phyloP scores from a whole-genome alignment of 2,329 filamentous ascomycete species.

The Phialophora macrospora region DNA sequence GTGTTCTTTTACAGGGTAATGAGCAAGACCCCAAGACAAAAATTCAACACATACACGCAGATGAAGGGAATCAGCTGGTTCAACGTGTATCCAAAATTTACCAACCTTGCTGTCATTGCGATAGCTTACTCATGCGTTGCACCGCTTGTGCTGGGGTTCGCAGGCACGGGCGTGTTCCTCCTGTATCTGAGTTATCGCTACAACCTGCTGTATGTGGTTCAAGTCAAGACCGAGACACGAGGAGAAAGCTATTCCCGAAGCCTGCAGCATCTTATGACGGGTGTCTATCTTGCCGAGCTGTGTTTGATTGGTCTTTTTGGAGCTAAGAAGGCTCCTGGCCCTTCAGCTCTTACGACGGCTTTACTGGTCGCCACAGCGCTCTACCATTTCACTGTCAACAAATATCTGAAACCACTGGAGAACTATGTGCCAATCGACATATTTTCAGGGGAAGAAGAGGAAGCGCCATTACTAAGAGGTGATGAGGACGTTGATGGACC shows the following conservation, averaged over 20 bases:
- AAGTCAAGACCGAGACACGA: slow-evolving; percentile 81
- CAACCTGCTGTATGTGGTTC: slow-evolving; percentile 85
- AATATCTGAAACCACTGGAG: slow-evolving; percentile 52
- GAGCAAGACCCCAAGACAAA: slow-evolving; percentile 69
- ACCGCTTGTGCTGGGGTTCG: slow-evolving; percentile 81
- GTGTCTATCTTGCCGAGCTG: slow-evolving; percentile 81
- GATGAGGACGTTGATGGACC: slow-evolving; percentile 10
- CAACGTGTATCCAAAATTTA: slow-evolving; percentile 78
- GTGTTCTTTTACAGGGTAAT: slow-evolving; percentile 36
- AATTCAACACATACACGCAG: slow-evolving; percentile 76
- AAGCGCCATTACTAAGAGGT: slow-evolving; percentile 33
- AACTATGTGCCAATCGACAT: slow-evolving; percentile 75
- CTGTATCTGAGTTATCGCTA: slow-evolving; percentile 90
- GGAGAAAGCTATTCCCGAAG: slow-evolving; percentile 86
- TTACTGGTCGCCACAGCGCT: slow-evolving; percentile 76
- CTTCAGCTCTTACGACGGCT: slow-evolving; percentile 73
- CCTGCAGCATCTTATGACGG: slow-evolving; percentile 80
- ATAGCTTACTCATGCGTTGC: slow-evolving; percentile 88
- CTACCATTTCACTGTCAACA: slow-evolving; percentile 67
- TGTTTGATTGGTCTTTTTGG: slow-evolving; percentile 85
- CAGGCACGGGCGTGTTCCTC: slow-evolving; percentile 74
- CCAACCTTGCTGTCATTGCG: slow-evolving; percentile 83
- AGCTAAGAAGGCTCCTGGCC: slow-evolving; percentile 54
- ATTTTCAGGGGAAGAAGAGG: slow-evolving; percentile 39
- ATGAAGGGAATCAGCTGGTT: slow-evolving; percentile 81